Evolutionary conservation across 2,329 filamentous ascomycete species (phyloP), one percentile per base, ranked within the genome.

Genomic region (Tolypocladium album): DNA sequence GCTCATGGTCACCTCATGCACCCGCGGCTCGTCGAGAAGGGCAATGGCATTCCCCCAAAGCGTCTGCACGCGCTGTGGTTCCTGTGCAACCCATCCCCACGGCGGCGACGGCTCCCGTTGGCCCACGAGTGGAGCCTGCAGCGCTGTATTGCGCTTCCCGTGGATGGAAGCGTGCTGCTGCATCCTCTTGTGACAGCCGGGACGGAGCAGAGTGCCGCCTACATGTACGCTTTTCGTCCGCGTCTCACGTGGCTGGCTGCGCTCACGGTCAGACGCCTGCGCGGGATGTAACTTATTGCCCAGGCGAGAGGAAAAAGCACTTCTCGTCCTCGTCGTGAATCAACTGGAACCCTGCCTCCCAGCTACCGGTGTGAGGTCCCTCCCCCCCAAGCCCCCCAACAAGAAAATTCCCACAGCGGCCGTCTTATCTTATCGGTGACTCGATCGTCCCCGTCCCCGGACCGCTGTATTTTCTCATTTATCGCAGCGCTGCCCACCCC

Each of bases 381-480:
- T n/a, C n/a, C 17, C 15, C 4, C 36, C 7, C 11, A 22, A 9
- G 15, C 13, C n/a, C 57, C 39, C 45, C 47, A 58, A 53, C 47
- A 52, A 31, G 47, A 58, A 40, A 58, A 55, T 53, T 55, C 22
- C 50, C 34, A 11, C 50, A 0, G 27, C 50, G 1, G 6, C 34
- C 2, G 12, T 27, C 24, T 55, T 40, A 43, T 59, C 40, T 59
- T 59, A 59, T 59, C 57, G 57, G 61, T 61, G 58, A 62, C 58
- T 62, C 58, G 60, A 53, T 58, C 58, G 38, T 34, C 36, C 39
- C 57, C 58, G n/a, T 45, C n/a, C 57, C 59, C 61, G 55, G 55
- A 58, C 67, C 64, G 63, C 67, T 69, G 67, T 64, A 43, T 56
- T 64, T 61, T 56, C 60, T 61, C 59, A 50, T 55, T 53, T 60